phyloP scores from a whole-genome alignment of 2,329 filamentous ascomycete genomes.

The Cercospora sojina region DNA sequence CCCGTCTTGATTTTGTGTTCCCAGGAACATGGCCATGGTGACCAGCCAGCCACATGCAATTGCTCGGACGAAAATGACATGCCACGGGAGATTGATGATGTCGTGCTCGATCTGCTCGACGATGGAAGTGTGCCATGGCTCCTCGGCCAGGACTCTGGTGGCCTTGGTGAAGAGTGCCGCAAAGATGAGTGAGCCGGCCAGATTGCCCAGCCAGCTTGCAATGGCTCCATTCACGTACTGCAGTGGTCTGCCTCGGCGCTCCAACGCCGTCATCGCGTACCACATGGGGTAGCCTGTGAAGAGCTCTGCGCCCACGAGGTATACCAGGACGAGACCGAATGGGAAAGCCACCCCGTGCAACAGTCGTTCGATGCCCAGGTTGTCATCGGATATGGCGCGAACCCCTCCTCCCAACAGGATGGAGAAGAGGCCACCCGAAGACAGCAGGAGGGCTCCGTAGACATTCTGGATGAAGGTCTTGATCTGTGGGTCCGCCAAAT shows the following conservation, averaged over 20 bases:
- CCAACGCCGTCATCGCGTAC: slow-evolving; percentile 31
- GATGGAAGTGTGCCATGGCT: slow-evolving; percentile 27
- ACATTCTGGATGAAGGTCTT: slow-evolving; percentile 32
- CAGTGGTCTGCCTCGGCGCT: slow-evolving; percentile 23
- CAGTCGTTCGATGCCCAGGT: slow-evolving; percentile 27
- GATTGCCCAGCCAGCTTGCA: slow-evolving; percentile 29
- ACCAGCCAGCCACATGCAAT: slow-evolving; percentile 35
- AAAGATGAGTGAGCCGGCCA: slow-evolving; percentile 27
- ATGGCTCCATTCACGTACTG: slow-evolving; percentile 25
- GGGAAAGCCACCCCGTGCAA: slow-evolving; percentile 33
- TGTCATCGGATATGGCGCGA: slow-evolving; percentile 22
- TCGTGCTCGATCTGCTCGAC: slow-evolving; percentile 27
- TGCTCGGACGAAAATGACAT: slow-evolving; percentile 32
- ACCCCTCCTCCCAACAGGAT: slow-evolving; percentile 28
- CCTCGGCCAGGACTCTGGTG: slow-evolving; percentile 25
- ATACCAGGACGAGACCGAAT: slow-evolving; percentile 33
- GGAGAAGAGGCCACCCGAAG: slow-evolving; percentile 28
- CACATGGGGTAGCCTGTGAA: slow-evolving; percentile 38
- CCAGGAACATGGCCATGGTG: slow-evolving; percentile 35
- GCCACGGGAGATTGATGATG: slow-evolving; percentile 29
- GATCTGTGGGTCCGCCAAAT: slow-evolving; percentile 27
- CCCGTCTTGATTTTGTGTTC: slow-evolving; percentile 35
- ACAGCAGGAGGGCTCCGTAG: slow-evolving; percentile 33
- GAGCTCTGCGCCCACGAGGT: slow-evolving; percentile 34
- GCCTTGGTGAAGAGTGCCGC: slow-evolving; percentile 22